phyloP scores from a whole-genome alignment of 768 basidiomycete genomes.

The Clavulina sp. region DNA sequence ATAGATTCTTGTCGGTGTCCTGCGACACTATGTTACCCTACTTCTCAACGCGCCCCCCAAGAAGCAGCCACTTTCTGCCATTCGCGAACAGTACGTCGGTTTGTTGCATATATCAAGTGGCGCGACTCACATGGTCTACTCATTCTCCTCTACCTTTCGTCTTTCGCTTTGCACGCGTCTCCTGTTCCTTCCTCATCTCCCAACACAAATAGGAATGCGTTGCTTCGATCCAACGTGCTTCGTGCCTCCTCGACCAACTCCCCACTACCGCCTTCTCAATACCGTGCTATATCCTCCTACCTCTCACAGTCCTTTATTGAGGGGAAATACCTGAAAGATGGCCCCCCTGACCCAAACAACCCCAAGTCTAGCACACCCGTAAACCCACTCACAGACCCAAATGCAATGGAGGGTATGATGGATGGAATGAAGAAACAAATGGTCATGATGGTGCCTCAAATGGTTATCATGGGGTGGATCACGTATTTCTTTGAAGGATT shows the following conservation, averaged over 20 bases:
- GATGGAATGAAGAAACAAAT: conserved; percentile 97
- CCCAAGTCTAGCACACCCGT: conserved; percentile 42
- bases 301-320: conserved; percentile 52
- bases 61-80: conserved; percentile 52
- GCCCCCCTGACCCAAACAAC: conserved; percentile 32
- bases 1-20: conserved; percentile 80
- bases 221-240: conserved; percentile 69
- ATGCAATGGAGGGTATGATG: conserved; percentile 97
- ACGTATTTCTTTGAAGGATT: conserved; percentile 99
- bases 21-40: conserved; percentile 81
- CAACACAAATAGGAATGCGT: conserved; percentile 36
- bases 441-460: conserved; percentile 98
- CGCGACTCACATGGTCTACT: conserved; percentile 2
- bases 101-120: conserved; percentile 9
- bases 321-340: conserved; percentile 78
- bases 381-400: conserved; percentile 78
- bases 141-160: background rate
- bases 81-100: conserved; percentile 76
- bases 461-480: conserved; percentile 99
- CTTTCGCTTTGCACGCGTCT: too few species aligned
- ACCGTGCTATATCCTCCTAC: conserved; percentile 55
- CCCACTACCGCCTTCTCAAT: conserved; percentile 57
- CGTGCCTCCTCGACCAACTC: conserved; percentile 66
- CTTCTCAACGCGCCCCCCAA: conserved; percentile 74
- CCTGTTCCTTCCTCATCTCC: background rate